Percentiles rank a stretch among this genome's conserved stretches.
Conservation (phyloP, 2,329 filamentous ascomycete genomes). For the Colletotrichum tamarilloi region DNA sequence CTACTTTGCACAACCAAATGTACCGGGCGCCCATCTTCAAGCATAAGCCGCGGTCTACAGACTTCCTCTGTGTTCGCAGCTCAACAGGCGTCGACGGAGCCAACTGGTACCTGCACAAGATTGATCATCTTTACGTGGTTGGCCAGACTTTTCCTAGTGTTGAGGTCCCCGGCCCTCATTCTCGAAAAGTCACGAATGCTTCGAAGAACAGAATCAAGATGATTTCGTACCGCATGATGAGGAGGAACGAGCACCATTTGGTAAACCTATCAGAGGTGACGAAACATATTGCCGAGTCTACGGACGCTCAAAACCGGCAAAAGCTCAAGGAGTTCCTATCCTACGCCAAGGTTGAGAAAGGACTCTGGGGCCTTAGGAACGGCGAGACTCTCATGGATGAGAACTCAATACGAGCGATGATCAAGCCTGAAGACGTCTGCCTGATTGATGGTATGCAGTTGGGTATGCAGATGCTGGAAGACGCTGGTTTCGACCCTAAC, state of each 20-base stretch:
- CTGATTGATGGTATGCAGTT: slow-evolving; percentile 97
- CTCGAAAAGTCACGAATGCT: slow-evolving; percentile 95
- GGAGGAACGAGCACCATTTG: slow-evolving; percentile 75
- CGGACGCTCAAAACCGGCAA: slow-evolving; percentile 93
- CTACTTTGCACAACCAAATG: slow-evolving; percentile 94
- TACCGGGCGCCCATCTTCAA: slow-evolving; percentile 94
- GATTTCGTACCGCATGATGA: slow-evolving; percentile 90
- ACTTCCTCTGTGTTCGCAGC: slow-evolving; percentile 88
- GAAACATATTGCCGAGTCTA: slow-evolving; percentile 90
- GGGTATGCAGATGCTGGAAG: slow-evolving; percentile 88
- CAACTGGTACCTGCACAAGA: slow-evolving; percentile 85
- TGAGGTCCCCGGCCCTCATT: slow-evolving; percentile 93
- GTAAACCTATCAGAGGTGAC: slow-evolving; percentile 88
- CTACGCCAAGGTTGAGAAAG: slow-evolving; percentile 88
- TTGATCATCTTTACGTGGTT: slow-evolving; percentile 91
- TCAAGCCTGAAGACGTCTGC: slow-evolving; percentile 95
- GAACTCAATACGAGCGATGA: slow-evolving; percentile 83
- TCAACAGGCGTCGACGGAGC: slow-evolving; percentile 83
- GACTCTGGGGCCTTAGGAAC: slow-evolving; percentile 81
- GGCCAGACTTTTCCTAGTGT: slow-evolving; percentile 93
- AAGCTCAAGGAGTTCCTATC: slow-evolving; percentile 97
- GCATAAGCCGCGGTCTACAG: slow-evolving; percentile 79
- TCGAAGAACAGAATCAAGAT: slow-evolving; percentile 97
- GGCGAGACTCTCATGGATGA: slow-evolving; percentile 84
- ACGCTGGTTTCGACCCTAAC: slow-evolving; percentile 84